These are phyloP conservation scores for Priceomyces haplophilus DNA, from an alignment of 805 yeast species.

Conservation along the genomic window DNA sequence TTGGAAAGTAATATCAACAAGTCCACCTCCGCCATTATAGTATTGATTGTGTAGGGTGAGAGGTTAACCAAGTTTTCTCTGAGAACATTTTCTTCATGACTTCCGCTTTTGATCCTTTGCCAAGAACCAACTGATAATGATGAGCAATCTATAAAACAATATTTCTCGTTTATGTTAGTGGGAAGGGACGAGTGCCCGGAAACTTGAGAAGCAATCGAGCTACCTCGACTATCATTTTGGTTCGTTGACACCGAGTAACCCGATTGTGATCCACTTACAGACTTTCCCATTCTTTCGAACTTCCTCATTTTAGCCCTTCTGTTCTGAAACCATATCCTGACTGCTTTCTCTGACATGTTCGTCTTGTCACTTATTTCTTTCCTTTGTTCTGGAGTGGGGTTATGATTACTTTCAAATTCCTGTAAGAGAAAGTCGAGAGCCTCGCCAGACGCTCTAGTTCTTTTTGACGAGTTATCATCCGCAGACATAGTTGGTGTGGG, in stretches of 20 bases:
- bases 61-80: slow-evolving; percentile 52
- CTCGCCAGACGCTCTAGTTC: slow-evolving; percentile 79
- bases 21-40: slow-evolving; percentile 66
- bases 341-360: slow-evolving; percentile 83
- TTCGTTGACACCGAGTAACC: slow-evolving; percentile 20
- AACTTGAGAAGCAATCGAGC: slow-evolving; percentile 3
- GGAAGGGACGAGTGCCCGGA: slow-evolving; percentile 31
- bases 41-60: slow-evolving; percentile 63
- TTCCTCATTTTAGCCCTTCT: slow-evolving; percentile 76
- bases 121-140: slow-evolving; percentile 75
- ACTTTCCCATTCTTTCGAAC: slow-evolving; percentile 47
- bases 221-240: slow-evolving; percentile 5
- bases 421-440: slow-evolving; percentile 63
- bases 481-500: slow-evolving; percentile 16
- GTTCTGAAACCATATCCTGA: slow-evolving; percentile 91
- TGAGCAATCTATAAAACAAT: slow-evolving; percentile 63
- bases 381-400: slow-evolving; percentile 71
- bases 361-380: slow-evolving; percentile 67
- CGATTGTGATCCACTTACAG: slow-evolving; percentile 16
- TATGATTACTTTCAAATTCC: slow-evolving; percentile 70
- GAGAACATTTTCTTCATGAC: slow-evolving; percentile 38
- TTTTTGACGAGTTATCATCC: slow-evolving; percentile 35
- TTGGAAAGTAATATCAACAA: slow-evolving; percentile 66
- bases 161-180: slow-evolving; percentile 56
- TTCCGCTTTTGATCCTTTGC: slow-evolving; percentile 74